phyloP scores from a whole-genome alignment of 345 rosid genomes.

The Pugionium cornutum region DNA sequence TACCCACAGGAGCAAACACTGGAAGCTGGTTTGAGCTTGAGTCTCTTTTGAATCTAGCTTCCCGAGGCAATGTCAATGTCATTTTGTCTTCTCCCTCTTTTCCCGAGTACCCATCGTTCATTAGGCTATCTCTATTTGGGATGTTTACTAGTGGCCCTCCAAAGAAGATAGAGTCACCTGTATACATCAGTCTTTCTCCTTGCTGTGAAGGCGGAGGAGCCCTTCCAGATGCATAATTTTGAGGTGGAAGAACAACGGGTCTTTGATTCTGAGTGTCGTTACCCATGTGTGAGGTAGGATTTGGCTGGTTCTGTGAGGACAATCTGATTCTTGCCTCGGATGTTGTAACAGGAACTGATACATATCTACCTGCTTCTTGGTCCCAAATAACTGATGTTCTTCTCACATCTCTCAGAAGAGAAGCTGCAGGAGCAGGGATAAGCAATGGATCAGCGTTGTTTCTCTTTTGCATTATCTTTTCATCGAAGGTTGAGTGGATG shows the following conservation, averaged over 20 bases:
- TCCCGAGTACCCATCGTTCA: slow-evolving; percentile 53
- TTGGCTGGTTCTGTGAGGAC: slow-evolving; percentile 46
- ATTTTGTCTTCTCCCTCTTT: slow-evolving; percentile 66
- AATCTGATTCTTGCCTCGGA: slow-evolving; percentile 66
- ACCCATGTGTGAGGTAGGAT: slow-evolving; percentile 38
- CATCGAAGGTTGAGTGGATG: slow-evolving; percentile 52
- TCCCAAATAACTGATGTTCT: slow-evolving; percentile 92
- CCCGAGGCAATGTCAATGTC: slow-evolving; percentile 63
- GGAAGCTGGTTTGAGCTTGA: slow-evolving; percentile 89
- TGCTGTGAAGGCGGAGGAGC: slow-evolving; percentile 55
- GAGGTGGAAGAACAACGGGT: slow-evolving; percentile 43
- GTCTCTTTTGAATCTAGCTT: slow-evolving; percentile 84
- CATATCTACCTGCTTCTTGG: slow-evolving; percentile 90
- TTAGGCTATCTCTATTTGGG: slow-evolving; percentile 56
- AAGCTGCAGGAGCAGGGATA: slow-evolving; percentile 67
- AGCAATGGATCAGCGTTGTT: slow-evolving; percentile 57
- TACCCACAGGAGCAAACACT: slow-evolving; percentile 76
- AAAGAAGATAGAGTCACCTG: slow-evolving; percentile 93
- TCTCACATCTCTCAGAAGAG: slow-evolving; percentile 85
- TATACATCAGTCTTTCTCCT: slow-evolving; percentile 73
- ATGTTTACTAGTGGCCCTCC: slow-evolving; percentile 85
- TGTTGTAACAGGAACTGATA: slow-evolving; percentile 74
- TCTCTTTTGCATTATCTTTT: slow-evolving; percentile 60
- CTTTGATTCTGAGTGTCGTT: slow-evolving; percentile 48
- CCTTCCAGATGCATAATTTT: slow-evolving; percentile 53